These are phyloP conservation scores for Isatis lusitanica DNA, from an alignment of 441 rosid genomes.

Conservation along the genomic window DNA sequence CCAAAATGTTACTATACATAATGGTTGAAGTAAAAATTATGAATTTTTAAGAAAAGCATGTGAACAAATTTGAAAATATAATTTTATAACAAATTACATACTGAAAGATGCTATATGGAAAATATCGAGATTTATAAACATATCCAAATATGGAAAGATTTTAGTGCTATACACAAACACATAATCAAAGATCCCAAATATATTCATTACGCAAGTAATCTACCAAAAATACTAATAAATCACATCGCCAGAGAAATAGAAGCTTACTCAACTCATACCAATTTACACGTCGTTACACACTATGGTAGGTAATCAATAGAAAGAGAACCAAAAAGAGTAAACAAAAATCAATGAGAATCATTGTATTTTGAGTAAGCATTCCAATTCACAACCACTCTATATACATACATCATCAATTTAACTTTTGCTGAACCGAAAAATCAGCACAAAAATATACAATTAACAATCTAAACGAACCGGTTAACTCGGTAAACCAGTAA, in stretches of 20 bases:
- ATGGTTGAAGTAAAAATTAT: no score
- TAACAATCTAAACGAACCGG: constrained; percentile 11
- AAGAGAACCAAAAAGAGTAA: neutral
- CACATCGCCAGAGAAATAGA: neutral
- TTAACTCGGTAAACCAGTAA: constrained; percentile 15
- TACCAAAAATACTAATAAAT: neutral
- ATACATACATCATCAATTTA: neutral
- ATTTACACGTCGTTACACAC: neutral
- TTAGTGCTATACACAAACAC: neutral
- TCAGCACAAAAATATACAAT: neutral
- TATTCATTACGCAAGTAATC: neutral
- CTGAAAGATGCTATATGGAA: no score
- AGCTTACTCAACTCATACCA: neutral
- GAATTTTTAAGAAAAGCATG: no score
- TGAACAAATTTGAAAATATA: no score
- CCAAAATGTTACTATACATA: no score
- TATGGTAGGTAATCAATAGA: neutral
- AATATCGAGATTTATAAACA: neutral
- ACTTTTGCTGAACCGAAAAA: neutral
- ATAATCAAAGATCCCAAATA: neutral
- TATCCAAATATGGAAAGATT: neutral
- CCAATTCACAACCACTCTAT: constrained; percentile 3
- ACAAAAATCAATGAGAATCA: constrained; percentile 4
- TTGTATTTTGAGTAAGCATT: neutral
- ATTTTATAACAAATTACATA: no score